phyloP scores from a whole-genome alignment of 169 alveolate genomes.

The Plasmodium vivax region DNA sequence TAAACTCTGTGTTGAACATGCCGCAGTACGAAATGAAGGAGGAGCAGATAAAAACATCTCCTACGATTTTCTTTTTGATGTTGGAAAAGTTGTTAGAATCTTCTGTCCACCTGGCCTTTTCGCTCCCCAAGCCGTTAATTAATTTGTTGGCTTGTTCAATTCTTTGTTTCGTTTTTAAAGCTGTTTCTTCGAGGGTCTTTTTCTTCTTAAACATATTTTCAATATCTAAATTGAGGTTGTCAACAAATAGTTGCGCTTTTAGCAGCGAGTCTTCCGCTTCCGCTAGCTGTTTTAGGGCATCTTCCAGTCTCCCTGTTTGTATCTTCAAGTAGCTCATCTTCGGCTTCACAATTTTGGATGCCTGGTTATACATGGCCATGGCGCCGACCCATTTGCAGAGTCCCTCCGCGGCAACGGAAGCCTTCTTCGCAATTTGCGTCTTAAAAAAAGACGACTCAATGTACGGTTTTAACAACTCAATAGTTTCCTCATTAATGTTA shows the following conservation, averaged over 20 bases:
- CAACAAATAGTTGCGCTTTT: conserved; percentile 90
- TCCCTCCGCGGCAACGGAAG: conserved; percentile 91
- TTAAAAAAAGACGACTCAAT: conserved; percentile 88
- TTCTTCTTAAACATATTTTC: conserved; percentile 92
- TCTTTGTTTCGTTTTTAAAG: conserved; percentile 92
- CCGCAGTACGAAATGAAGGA: conserved; percentile 96
- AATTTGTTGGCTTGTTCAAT: conserved; percentile 95
- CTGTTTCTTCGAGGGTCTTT: conserved; percentile 92
- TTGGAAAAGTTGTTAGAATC: conserved; percentile 93
- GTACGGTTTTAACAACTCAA: conserved; percentile 95
- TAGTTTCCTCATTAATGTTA: conserved; percentile 96
- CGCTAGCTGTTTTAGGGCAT: conserved; percentile 92
- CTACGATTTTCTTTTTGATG: conserved; percentile 91
- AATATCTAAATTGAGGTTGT: conserved; percentile 90
- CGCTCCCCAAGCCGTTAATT: conserved; percentile 94
- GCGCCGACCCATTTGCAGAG: conserved; percentile 95
- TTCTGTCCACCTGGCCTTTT: conserved; percentile 94
- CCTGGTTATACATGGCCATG: conserved; percentile 93
- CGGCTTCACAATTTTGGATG: conserved; percentile 96
- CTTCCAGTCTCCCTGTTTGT: conserved; percentile 91
- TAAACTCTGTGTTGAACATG: conserved; percentile 96
- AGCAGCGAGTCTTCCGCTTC: conserved; percentile 92
- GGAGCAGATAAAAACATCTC: conserved; percentile 94
- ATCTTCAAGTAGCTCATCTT: conserved; percentile 93
- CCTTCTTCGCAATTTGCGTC: conserved; percentile 89